Evolutionary conservation across 805 yeast genomes (phyloP), one percentile per base, ranked within the genome.

Genomic region (Candida awuae): DNA sequence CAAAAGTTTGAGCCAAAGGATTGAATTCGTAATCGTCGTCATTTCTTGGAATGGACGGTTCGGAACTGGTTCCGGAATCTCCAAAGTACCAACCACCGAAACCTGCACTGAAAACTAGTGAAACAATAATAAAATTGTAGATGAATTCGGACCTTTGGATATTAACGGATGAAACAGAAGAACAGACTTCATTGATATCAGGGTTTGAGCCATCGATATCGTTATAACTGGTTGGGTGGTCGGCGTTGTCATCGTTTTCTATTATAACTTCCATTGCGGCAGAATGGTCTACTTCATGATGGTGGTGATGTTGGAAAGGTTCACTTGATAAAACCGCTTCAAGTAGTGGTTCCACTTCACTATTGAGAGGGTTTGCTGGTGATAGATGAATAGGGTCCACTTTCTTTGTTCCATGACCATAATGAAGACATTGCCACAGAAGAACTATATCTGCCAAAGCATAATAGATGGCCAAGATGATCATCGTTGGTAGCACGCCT

Each of bases 401-500:
- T 31, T 61, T 59, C 16, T 62, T 59, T 13, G 59, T 51, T 7
- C 80, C 77, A 41, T 73, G 69, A 8, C 90, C 86, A 58, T 92
- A 92, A 42, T 75, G 72, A 34, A 85, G 65, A 50, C 95, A 87
- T 59, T 92, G 98, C 59, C 79, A 68, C 22, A 90, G 69, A 39
- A 92, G 67, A 3, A 88, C 82, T 3, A 88, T 59, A 61, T 92
- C 98, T 0, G 97, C 97, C 17, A 82, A 58, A 0, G 97, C 88
- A 59, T 92, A 92, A 62, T 92, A 92, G 0, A 90, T 73, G 1
- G 97, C 97, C 41, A 92, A 70, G 5, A 88, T 75, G 43, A 83
- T 80, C 97, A 92, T 92, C 0, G 98, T 92, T 18, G 96, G 95
- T 46, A 92, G 67, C 2, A 90, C 87, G 10, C 87, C 85, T 61